Percentiles rank a stretch among this genome's conserved stretches.
phyloP scores from a whole-genome alignment of 106 monocot genomes.

The Allium sativum region DNA sequence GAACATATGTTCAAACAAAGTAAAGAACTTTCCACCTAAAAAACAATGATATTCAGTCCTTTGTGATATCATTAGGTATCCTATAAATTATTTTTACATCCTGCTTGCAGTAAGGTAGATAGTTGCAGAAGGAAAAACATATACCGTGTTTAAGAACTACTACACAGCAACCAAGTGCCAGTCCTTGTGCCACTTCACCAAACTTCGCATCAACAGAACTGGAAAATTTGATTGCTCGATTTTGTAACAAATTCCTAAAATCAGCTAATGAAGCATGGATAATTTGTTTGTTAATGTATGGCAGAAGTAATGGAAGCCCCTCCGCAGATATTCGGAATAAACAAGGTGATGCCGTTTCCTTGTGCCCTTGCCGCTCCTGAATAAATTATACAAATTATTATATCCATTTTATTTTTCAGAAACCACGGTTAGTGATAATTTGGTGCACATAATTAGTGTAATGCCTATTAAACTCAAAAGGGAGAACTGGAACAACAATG shows the following conservation, averaged over 20 bases:
- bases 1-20: no score
- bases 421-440: no score
- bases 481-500: no score
- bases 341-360: constrained; percentile 53
- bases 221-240: constrained; percentile 63
- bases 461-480: no score
- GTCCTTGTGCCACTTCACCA: constrained; percentile 42
- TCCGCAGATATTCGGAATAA: constrained; percentile 85
- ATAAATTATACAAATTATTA: background rate
- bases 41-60: no score
- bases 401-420: no score
- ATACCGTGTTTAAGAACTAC: constrained; percentile 67
- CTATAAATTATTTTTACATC: background rate
- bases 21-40: no score
- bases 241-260: constrained; percentile 68
- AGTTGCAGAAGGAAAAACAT: background rate
- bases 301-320: constrained; percentile 84
- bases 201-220: constrained; percentile 66
- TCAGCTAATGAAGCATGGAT: constrained; percentile 56
- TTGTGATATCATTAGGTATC: background rate
- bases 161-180: constrained; percentile 75
- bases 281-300: constrained; percentile 75
- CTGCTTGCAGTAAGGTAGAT: background rate
- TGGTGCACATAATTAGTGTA: no score
- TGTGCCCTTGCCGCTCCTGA: constrained; percentile 84